Evolutionary conservation across 202 grass and related monocot genomes (phyloP), one percentile per base, ranked within the genome.

Genomic region (Thinopyrum obtusiflorum): DNA sequence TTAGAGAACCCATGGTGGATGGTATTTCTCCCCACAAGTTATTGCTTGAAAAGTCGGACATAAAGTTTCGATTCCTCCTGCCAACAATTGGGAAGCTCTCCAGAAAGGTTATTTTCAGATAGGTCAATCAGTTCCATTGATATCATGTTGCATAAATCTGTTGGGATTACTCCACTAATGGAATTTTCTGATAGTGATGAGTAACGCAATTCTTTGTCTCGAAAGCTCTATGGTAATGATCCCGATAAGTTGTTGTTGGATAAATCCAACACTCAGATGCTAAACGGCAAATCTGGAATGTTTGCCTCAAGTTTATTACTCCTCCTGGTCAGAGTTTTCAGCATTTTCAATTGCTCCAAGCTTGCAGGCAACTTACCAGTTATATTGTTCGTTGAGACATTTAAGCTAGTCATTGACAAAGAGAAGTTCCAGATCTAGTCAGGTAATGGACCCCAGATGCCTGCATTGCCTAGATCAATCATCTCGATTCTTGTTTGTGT

Each of bases 391-490:
- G 23, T 3, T 4, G 89, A 87, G 0, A 91, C 14, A 80, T 92
- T 3, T 27, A 89, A 24, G 24, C 23, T 47, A 33, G 4, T 35
- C 28, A 82, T 23, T 11, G 92, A 57, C 0, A 1, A 35, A 59
- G 72, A 82, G 25, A 87, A 87, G 20, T 32, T 91, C 89, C 92
- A 94, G 40, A 88, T 77, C 92, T 82, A 91, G 11, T n/a, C 53
- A 29, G 87, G 89, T 47, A 92, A 40, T 20, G 10, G 4, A 4
- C 64, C 82, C 1, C 18, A 17, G 35, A 94, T 89, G 73, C 78
- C 80, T 68, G 87, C 6, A 36, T 23, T 73, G 2, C 73, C 74
- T 18, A 94, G 25, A 83, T 73, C 40, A 4, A 89, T 21, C 40
- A 21, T 55, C 17, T 55, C 0, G 0, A 92, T 80, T 61, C 6